Conservation (phyloP, 495 filamentous ascomycete genomes). For the Talaromyces proteolyticus region DNA sequence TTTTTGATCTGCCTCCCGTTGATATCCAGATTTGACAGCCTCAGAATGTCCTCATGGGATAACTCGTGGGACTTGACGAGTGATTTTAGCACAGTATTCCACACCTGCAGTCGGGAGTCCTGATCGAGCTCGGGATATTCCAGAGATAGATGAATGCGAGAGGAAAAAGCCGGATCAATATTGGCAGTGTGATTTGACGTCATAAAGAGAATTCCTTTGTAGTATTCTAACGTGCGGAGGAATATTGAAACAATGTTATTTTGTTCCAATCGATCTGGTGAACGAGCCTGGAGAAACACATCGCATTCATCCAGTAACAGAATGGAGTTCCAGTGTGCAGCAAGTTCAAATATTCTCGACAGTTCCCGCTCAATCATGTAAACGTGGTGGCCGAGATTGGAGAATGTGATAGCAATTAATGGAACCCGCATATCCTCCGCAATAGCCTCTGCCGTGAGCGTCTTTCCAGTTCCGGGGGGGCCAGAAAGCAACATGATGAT, state of each 20-base stretch:
- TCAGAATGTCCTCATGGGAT: no score
- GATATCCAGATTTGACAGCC: no score
- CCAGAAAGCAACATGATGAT: conserved; percentile 30
- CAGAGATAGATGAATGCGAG: not conserved
- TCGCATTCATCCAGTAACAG: conserved; percentile 54
- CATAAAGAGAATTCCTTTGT: conserved; percentile 29
- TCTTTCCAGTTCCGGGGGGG: conserved; percentile 36
- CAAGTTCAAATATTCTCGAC: conserved; percentile 29
- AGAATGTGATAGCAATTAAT: not conserved
- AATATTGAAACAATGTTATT: conserved; percentile 49
- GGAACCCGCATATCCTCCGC: not conserved
- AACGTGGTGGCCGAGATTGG: conserved; percentile 11
- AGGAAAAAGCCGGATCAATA: conserved; percentile 40
- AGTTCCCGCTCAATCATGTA: conserved; percentile 35
- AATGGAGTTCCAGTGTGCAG: conserved; percentile 39
- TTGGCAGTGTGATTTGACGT: conserved; percentile 44
- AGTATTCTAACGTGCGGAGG: conserved; percentile 47
- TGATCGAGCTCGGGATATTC: not conserved
- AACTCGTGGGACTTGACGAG: no score
- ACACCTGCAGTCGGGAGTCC: not conserved
- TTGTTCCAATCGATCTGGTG: conserved; percentile 28
- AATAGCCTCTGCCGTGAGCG: conserved; percentile 26
- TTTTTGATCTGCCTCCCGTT: no score
- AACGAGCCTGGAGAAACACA: conserved; percentile 46
- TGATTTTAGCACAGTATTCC: no score